phyloP scores from a whole-genome alignment of 2,329 filamentous ascomycete genomes.

The Knufia petricola region DNA sequence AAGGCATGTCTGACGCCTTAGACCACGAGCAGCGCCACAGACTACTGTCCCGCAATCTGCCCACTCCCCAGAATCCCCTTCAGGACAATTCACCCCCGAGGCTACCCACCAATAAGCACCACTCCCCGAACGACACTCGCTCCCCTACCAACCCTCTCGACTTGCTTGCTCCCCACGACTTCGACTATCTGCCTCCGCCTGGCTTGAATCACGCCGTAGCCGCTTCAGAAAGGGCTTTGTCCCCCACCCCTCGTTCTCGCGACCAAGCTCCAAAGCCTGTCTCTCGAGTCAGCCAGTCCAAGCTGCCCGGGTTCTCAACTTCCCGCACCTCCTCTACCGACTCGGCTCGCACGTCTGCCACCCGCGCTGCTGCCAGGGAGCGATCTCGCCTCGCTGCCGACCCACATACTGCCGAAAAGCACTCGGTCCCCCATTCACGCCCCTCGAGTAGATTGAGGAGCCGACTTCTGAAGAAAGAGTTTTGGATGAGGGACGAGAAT shows the following conservation, averaged over 20 bases:
- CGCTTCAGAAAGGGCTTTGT: conserved; percentile 11
- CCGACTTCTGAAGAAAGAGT: conserved; percentile 85
- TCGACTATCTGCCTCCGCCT: conserved; percentile 3
- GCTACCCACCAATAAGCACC: conserved; percentile 11
- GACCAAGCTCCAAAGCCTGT: conserved; percentile 15
- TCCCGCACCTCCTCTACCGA: conserved; percentile 33
- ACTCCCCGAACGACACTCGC: conserved; percentile 8
- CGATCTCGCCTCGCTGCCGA: neutral
- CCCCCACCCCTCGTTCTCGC: conserved; percentile 13
- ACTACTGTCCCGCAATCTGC: neutral
- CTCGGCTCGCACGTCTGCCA: conserved; percentile 30
- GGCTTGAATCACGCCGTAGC: neutral
- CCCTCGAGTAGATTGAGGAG: conserved; percentile 60
- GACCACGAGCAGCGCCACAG: neutral
- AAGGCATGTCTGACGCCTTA: conserved; percentile 1
- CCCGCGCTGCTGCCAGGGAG: neutral
- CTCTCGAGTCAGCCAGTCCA: conserved; percentile 35
- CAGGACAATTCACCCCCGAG: conserved; percentile 12
- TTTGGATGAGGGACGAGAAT: conserved; percentile 99
- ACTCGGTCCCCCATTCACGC: conserved; percentile 41
- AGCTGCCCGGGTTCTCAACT: conserved; percentile 36
- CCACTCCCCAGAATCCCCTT: conserved; percentile 2
- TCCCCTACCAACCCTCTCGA: conserved; percentile 25
- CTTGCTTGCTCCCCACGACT: conserved; percentile 20
- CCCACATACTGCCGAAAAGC: conserved; percentile 1